phyloP scores from a whole-genome alignment of 2,329 filamentous ascomycete species.

The Periconia sp. region DNA sequence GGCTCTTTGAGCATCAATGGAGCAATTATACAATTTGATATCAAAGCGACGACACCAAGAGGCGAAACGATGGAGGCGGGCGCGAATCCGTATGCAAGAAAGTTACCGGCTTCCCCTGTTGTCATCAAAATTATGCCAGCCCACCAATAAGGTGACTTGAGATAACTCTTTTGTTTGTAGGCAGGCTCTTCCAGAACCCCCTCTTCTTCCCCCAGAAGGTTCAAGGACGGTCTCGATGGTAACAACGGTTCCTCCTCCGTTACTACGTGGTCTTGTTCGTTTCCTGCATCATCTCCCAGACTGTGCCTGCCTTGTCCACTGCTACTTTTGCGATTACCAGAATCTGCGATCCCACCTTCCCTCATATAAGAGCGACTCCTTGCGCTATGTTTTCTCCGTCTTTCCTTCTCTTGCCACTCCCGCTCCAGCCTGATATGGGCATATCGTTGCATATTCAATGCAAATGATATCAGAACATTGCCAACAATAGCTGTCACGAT shows the following conservation, averaged over 20 bases:
- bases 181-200: conserved; percentile 43
- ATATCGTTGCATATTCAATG: conserved; percentile 94
- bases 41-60: conserved; percentile 90
- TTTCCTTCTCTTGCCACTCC: conserved; percentile 59
- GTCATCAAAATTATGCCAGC: conserved; percentile 89
- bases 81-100: conserved; percentile 95
- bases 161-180: conserved; percentile 68
- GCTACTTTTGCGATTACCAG: not conserved
- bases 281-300: not conserved
- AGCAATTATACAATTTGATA: conserved; percentile 96
- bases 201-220: conserved; percentile 24
- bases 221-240: conserved; percentile 20
- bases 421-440: conserved; percentile 83
- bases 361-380: conserved; percentile 47
- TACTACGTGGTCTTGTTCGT: conserved; percentile 2
- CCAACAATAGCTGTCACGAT: conserved; percentile 91
- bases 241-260: conserved; percentile 40
- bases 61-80: conserved; percentile 97
- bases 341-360: conserved; percentile 34
- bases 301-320: conserved; percentile 7
- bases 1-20: conserved; percentile 90
- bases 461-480: conserved; percentile 91
- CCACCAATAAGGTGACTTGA: conserved; percentile 96
- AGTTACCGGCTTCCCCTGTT: conserved; percentile 91
- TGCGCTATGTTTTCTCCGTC: conserved; percentile 28